Conservation (phyloP, 139 green algal genomes). For the Pleodorina starrii region DNA sequence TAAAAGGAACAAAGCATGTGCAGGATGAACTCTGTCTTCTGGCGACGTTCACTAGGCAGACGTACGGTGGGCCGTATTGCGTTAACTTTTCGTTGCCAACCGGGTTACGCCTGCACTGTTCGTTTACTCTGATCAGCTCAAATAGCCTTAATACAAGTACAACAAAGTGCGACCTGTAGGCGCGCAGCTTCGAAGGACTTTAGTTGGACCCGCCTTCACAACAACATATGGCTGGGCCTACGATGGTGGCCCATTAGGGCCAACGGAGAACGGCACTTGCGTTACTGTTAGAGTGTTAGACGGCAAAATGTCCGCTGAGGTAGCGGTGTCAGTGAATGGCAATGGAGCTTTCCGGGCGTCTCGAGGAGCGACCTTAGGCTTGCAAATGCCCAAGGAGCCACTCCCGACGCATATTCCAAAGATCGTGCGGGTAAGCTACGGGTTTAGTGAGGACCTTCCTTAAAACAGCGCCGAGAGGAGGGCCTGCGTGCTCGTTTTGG, state of each 20-base stretch:
- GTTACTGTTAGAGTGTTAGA: not conserved
- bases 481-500: not conserved
- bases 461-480: not conserved
- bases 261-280: not conserved
- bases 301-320: constrained; percentile 25
- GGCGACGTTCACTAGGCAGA: too few species aligned
- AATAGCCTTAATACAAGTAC: too few species aligned
- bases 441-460: not conserved
- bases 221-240: not conserved
- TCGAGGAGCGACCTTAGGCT: constrained; percentile 15
- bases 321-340: not conserved
- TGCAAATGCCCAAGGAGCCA: constrained; percentile 39
- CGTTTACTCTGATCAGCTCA: too few species aligned
- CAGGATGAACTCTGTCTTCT: too few species aligned
- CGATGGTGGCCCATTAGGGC: constrained; percentile 3
- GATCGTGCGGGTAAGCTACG: constrained; percentile 38
- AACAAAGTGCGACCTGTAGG: too few species aligned
- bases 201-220: not conserved
- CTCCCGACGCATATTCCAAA: constrained; percentile 42
- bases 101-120: too few species aligned
- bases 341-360: constrained; percentile 14
- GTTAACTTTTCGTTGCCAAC: too few species aligned
- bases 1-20: too few species aligned
- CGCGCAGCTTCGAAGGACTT: constrained; percentile 34
- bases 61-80: too few species aligned